Evolutionary conservation across 176 grass and related monocot species (phyloP).

Genomic region (Aegilops sharonensis): DNA sequence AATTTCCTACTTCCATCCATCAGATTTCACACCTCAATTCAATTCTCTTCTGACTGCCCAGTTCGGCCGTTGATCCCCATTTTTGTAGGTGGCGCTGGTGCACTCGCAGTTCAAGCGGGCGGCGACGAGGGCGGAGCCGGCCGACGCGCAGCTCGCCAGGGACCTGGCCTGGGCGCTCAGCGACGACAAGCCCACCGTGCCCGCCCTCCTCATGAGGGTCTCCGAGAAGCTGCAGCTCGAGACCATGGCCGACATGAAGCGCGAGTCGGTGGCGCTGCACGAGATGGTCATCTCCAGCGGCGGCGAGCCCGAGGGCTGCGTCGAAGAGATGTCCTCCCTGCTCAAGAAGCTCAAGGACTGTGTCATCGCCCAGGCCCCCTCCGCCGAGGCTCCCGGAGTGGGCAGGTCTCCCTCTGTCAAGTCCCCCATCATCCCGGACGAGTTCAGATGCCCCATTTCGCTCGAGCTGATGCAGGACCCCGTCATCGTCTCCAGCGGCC

Average conservation of each 20-base stretch:
- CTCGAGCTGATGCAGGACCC: constrained; percentile 96
- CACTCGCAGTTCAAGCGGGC: constrained; percentile 82
- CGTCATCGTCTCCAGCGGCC: constrained; percentile 86
- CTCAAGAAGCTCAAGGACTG: constrained; percentile 83
- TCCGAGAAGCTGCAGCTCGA: constrained; percentile 82
- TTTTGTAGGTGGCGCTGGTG: constrained; percentile 69
- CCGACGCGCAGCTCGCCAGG: constrained; percentile 46
- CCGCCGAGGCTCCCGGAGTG: constrained; percentile 9
- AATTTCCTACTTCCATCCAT: not conserved
- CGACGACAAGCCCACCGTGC: constrained; percentile 36
- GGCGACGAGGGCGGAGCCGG: constrained; percentile 37
- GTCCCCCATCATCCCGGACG: constrained; percentile 82
- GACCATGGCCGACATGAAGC: constrained; percentile 76
- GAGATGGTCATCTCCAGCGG: constrained; percentile 78
- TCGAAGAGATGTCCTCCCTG: constrained; percentile 85
- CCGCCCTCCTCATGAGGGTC: constrained; percentile 51
- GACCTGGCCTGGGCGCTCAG: constrained; percentile 57
- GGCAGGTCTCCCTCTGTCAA: constrained; percentile 47
- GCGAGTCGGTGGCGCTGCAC: constrained; percentile 81
- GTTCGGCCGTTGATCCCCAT: not conserved
- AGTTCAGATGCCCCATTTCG: constrained; percentile 94
- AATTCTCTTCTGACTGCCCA: not conserved
- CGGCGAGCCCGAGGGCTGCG: constrained; percentile 58
- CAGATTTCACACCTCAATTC: not conserved
- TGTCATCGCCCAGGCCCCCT: constrained; percentile 33